Conservation (phyloP, 768 basidiomycete genomes). For the Mycena galericulata region DNA sequence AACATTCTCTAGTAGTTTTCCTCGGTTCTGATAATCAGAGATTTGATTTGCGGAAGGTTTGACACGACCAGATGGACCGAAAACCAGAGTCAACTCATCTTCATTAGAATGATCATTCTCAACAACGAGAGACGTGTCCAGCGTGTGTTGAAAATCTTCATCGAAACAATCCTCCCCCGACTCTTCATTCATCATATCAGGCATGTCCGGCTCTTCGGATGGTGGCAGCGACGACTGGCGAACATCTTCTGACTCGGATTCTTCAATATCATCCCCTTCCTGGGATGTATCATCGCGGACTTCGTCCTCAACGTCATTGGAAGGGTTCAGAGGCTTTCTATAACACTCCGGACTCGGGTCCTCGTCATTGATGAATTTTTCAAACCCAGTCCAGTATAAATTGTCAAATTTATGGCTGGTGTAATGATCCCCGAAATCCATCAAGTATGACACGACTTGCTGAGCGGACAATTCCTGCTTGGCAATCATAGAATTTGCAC, state of each 20-base stretch:
- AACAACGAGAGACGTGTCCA: too few species aligned
- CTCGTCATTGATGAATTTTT: not conserved
- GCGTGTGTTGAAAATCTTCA: too few species aligned
- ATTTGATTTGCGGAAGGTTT: not conserved
- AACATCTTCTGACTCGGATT: not conserved
- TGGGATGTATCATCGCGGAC: slow-evolving; percentile 2
- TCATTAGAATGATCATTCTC: not conserved
- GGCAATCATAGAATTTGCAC: slow-evolving; percentile 37
- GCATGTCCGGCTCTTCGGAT: too few species aligned
- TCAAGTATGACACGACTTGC: slow-evolving; percentile 41
- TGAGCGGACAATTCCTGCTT: slow-evolving; percentile 44
- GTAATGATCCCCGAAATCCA: slow-evolving; percentile 43
- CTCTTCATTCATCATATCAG: not conserved
- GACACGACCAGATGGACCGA: not conserved
- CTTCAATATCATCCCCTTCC: not conserved
- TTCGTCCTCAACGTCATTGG: too few species aligned
- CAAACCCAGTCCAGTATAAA: slow-evolving; percentile 31
- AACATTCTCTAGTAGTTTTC: not conserved
- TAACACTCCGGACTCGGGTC: slow-evolving; percentile 42
- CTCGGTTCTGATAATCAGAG: slow-evolving; percentile 1
- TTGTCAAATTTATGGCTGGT: not conserved
- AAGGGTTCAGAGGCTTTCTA: not conserved
- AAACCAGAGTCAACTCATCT: not conserved
- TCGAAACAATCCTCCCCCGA: not conserved
- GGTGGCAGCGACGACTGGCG: too few species aligned